phyloP scores from a whole-genome alignment of 2,329 filamentous ascomycete genomes.

The Trichophyton equinum region DNA sequence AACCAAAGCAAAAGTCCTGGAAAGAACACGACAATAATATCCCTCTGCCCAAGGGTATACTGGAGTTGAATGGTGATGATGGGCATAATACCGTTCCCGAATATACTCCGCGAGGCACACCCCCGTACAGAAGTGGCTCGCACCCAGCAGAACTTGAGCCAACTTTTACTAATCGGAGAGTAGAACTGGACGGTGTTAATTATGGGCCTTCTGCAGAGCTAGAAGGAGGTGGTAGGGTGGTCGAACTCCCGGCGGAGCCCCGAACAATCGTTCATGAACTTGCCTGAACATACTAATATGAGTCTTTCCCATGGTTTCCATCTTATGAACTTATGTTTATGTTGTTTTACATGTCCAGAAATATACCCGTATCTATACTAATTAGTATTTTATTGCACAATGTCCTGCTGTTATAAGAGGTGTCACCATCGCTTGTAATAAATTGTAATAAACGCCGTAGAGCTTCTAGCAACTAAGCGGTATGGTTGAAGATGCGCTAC shows the following conservation, averaged over 20 bases:
- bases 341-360: neutral
- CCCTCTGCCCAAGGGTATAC: neutral
- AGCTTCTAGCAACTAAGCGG: too few species aligned
- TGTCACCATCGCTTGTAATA: too few species aligned
- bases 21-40: neutral
- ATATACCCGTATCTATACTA: neutral
- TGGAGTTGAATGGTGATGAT: neutral
- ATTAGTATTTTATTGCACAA: too few species aligned
- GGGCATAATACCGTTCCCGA: neutral
- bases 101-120: constrained; percentile 2
- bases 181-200: neutral
- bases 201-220: neutral
- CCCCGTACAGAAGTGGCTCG: neutral
- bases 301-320: neutral
- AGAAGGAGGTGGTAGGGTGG: neutral
- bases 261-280: neutral
- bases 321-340: neutral
- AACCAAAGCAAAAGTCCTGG: neutral
- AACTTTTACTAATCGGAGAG: neutral
- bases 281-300: neutral
- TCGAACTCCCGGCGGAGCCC: neutral
- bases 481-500: too few species aligned
- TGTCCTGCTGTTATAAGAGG: too few species aligned
- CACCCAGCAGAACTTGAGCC: constrained; percentile 3
- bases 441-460: too few species aligned